Evolutionary conservation across 225 moss, liverwort and hornwort species (phyloP).

Genomic region (Takakia lepidozioides): DNA sequence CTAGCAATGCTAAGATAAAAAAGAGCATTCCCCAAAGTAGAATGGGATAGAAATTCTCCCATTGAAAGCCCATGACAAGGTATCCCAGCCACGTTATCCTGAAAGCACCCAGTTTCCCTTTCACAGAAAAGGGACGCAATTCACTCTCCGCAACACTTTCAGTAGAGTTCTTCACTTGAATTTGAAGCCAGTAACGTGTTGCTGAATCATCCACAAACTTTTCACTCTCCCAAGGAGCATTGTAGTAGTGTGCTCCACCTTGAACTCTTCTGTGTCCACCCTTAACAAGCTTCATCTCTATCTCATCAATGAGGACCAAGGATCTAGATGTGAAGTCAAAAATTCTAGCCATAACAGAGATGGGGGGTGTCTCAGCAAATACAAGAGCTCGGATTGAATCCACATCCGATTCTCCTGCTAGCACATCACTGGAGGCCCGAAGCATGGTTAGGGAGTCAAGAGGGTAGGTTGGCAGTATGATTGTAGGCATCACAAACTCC

Average conservation of each 20-base stretch:
- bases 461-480: conserved; percentile 83
- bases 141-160: conserved; percentile 34
- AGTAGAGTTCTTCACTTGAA: conserved; percentile 30
- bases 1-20: conserved; percentile 36
- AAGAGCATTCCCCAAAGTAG: conserved; percentile 50
- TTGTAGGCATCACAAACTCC: conserved; percentile 55
- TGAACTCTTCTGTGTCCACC: conserved; percentile 14
- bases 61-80: conserved; percentile 53
- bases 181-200: conserved; percentile 61
- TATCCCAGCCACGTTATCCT: conserved; percentile 46
- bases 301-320: conserved; percentile 33
- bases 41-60: conserved; percentile 50
- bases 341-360: conserved; percentile 50
- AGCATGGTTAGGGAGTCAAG: conserved; percentile 86
- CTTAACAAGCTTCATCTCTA: conserved; percentile 35
- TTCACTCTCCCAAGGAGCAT: conserved; percentile 44
- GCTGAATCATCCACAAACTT: conserved; percentile 41
- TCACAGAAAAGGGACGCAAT: conserved; percentile 66
- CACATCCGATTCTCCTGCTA: conserved; percentile 1
- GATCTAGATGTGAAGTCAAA: conserved; percentile 40
- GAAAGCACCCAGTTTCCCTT: conserved; percentile 47
- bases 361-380: conserved; percentile 53
- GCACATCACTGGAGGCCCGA: conserved; percentile 15
- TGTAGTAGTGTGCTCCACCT: conserved; percentile 48
- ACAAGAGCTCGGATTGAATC: conserved; percentile 62